Base-by-base conservation (phyloP, 257 asterid species). In the Solanum megistacrolobum region DNA sequence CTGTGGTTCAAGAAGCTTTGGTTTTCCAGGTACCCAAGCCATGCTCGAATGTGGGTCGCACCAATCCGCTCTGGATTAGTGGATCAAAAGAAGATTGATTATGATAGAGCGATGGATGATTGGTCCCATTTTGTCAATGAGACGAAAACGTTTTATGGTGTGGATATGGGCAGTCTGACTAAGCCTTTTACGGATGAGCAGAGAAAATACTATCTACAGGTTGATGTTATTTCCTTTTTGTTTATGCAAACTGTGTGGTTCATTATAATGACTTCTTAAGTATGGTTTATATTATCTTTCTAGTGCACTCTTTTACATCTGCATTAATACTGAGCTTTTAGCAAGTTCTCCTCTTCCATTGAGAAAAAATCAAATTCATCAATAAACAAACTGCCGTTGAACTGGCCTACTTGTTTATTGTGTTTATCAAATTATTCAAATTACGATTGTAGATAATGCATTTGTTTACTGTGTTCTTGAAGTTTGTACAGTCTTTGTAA, bases 1-100 rank as follows among this genome's bases (percentile, higher is more conserved):
- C 12, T 48, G 6, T 39, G 23, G 76, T 60, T 43, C 68, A 39
- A 74, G 34, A 78, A 79, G 72, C 86, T 87, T 34, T 75, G 87
- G 76, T 55, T 84, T 90, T 91, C 83, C 93, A 96, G 99, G 99
- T 97, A 97, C 81, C 99, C 99, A 35, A 97, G 99, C 91, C 99
- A 96, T 90, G 99, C 99, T 89, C 96, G 98, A 84, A 95, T 97
- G 92, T 96, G 98, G 99, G 89, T 97, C 87, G 96, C 99, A 35
- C 99, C 99, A 29, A 91, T 96, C 87, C 93, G 93, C 88, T 91
- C 99, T 83, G 93, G 92, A 72, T 90, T 94, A 87, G 98, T 89
- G 25, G 98, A 97, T 89, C 94, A 93, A 83, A 95, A 92, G 92
- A 88, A 84, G 91, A 86, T 87, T 76, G 98, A 94, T 89, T 97